phyloP scores from a whole-genome alignment of 2,329 filamentous ascomycete genomes.

The Apiospora aurea region DNA sequence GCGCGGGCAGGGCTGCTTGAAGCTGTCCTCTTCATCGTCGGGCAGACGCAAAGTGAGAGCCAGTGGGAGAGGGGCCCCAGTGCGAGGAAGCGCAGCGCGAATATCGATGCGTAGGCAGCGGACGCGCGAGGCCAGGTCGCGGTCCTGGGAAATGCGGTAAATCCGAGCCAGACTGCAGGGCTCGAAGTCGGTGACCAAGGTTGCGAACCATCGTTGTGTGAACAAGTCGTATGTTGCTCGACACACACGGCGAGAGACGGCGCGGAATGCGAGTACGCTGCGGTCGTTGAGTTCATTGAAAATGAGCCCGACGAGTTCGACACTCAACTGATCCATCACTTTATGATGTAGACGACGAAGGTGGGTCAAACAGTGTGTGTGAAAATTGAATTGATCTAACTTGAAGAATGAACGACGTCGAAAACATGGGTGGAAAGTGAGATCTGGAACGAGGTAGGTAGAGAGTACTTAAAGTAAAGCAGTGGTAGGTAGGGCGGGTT shows the following conservation, averaged over 20 bases:
- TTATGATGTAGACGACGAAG: too few species aligned
- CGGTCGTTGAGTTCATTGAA: neutral
- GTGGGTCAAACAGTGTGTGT: too few species aligned
- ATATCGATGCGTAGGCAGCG: neutral
- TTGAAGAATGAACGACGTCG: too few species aligned
- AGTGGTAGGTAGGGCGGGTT: too few species aligned
- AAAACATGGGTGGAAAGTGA: too few species aligned
- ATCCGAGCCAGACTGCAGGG: neutral
- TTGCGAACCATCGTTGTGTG: neutral
- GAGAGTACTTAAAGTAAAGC: too few species aligned
- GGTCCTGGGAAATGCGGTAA: neutral
- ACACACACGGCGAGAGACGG: neutral
- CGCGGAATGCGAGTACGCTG: neutral
- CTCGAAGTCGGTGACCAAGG: neutral
- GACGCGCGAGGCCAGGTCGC: neutral
- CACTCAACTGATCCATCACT: neutral
- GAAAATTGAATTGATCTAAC: too few species aligned
- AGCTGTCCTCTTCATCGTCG: neutral
- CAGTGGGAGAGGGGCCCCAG: too few species aligned
- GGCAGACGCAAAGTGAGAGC: too few species aligned
- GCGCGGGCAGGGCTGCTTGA: neutral
- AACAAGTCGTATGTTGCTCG: neutral
- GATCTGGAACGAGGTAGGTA: too few species aligned
- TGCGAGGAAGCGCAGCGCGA: too few species aligned
- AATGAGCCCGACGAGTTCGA: neutral